Evolutionary conservation across 2,329 filamentous ascomycete species (phyloP).

Genomic region (Aureobasidium leucospermi): DNA sequence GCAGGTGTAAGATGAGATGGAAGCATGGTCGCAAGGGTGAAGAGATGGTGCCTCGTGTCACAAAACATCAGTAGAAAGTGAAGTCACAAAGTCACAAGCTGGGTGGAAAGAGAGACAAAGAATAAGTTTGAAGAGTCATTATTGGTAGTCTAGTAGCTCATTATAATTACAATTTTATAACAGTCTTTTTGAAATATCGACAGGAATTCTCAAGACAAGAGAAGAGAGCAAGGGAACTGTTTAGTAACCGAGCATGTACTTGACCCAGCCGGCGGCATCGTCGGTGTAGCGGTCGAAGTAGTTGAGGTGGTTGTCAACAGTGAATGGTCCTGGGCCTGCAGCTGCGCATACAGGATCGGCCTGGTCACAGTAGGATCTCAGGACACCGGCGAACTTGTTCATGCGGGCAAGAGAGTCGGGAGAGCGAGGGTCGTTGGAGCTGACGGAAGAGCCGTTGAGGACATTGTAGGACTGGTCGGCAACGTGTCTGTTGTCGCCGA

Average conservation of each 20-base stretch:
- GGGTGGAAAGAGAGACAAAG: neutral
- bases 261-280: slow-evolving; percentile 23
- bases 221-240: too few relatives aligned
- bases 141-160: neutral
- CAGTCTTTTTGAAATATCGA: neutral
- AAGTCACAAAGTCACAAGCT: neutral
- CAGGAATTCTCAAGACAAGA: neutral
- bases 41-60: neutral
- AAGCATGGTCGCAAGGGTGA: neutral
- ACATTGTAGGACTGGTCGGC: slow-evolving; percentile 25
- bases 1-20: too few relatives aligned
- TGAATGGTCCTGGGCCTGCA: slow-evolving; percentile 24
- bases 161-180: slow-evolving; percentile 1
- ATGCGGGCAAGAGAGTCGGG: slow-evolving; percentile 14
- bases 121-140: neutral
- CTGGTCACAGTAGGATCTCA: slow-evolving; percentile 31
- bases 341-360: slow-evolving; percentile 29
- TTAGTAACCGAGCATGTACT: slow-evolving; percentile 12
- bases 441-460: slow-evolving; percentile 19
- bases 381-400: slow-evolving; percentile 15
- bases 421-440: slow-evolving; percentile 26
- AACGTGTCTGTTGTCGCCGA: slow-evolving; percentile 26
- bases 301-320: slow-evolving; percentile 29
- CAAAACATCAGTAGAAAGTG: neutral
- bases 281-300: slow-evolving; percentile 31